Evolutionary conservation across 2,329 filamentous ascomycete genomes (phyloP).

Genomic region (Colletotrichum sp.): DNA sequence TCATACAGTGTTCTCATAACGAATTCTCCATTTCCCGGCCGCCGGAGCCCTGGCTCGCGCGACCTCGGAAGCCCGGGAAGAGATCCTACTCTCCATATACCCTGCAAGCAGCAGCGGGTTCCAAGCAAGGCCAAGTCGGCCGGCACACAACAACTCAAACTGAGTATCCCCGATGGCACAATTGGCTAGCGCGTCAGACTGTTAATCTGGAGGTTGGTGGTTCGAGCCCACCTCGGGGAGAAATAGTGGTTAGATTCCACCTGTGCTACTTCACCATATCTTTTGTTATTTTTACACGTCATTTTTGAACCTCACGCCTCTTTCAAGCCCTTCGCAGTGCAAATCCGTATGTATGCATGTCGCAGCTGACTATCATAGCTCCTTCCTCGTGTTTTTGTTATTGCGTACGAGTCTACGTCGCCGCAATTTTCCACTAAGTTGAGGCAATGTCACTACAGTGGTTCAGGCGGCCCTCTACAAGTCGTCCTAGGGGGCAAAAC

Average conservation of each 20-base stretch:
- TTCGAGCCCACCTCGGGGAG: conserved; percentile 23
- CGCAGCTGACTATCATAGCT: neutral
- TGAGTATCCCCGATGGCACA: conserved; percentile 20
- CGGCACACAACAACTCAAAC: neutral
- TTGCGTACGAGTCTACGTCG: neutral
- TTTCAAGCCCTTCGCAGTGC: neutral
- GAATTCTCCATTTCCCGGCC: neutral
- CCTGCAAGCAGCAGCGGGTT: rapidly evolving
- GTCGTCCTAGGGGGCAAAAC: neutral
- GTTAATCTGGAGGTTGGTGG: conserved; percentile 24
- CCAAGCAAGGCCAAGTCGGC: neutral
- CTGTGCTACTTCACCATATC: rapidly evolving
- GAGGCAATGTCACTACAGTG: neutral
- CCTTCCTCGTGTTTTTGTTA: neutral
- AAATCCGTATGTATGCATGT: neutral
- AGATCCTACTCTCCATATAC: neutral
- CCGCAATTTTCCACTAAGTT: neutral
- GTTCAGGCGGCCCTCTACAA: neutral
- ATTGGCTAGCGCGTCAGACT: conserved; percentile 24
- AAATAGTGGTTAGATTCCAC: conserved; percentile 1
- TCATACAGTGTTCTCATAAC: neutral
- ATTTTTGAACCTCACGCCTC: neutral
- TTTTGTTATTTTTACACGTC: neutral
- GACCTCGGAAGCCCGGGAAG: neutral
- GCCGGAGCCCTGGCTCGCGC: neutral